Conservation (phyloP, 1,284 basidiomycete genomes). For the Apiotrichum gracile region DNA sequence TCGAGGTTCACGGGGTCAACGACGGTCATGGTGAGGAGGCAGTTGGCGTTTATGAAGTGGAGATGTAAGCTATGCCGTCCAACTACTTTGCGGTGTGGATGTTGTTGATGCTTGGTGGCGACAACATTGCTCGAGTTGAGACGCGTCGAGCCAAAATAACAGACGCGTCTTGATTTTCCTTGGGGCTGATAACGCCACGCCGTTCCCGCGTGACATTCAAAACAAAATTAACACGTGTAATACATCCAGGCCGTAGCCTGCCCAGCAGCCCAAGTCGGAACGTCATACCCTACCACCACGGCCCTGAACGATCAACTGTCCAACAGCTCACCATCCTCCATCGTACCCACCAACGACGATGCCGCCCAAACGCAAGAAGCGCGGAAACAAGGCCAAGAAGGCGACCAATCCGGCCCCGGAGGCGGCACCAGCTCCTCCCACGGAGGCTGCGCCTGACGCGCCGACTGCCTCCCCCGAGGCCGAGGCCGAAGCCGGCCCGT, state of each 20-base stretch:
- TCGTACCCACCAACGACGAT: not conserved
- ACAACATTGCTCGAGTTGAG: not conserved
- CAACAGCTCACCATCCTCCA: not conserved
- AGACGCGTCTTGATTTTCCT: not conserved
- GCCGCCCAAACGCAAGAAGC: not conserved
- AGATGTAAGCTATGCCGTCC: not conserved
- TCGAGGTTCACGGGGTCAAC: slow-evolving; percentile 49
- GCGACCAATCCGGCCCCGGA: not conserved
- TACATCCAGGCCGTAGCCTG: no score
- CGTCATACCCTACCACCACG: no score
- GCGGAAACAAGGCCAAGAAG: not conserved
- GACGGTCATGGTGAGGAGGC: not conserved
- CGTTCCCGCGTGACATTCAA: not conserved
- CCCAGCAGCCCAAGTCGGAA: no score
- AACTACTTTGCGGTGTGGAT: not conserved
- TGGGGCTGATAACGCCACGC: not conserved
- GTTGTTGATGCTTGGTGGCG: not conserved
- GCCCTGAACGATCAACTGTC: no score
- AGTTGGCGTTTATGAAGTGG: not conserved
- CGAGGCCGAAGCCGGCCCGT: no score
- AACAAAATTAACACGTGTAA: no score
- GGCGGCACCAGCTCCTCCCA: not conserved
- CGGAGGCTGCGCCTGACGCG: not conserved
- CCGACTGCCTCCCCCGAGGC: no score
- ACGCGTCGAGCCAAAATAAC: not conserved